Conservation (phyloP, 1,139 yeast genomes). For the Candida tropicalis region DNA sequence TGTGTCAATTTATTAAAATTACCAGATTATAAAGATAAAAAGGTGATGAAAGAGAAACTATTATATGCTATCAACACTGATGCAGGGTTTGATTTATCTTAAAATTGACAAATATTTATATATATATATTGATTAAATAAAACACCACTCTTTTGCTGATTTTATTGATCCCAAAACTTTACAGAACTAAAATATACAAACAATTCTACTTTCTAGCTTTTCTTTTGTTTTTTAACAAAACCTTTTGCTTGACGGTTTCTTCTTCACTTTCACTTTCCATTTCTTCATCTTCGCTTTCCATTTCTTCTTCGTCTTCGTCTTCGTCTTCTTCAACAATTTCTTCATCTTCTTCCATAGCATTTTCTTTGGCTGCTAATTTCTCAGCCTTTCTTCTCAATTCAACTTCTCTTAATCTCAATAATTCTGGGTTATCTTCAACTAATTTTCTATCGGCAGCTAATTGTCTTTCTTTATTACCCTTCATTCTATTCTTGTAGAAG, state of each 20-base stretch:
- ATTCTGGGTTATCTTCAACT: slow-evolving; percentile 85
- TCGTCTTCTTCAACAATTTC: slow-evolving; percentile 41
- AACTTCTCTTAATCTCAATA: slow-evolving; percentile 89
- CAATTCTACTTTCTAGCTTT: slow-evolving; percentile 24
- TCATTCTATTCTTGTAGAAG: slow-evolving; percentile 99
- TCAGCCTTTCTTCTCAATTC: slow-evolving; percentile 84
- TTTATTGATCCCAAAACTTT: background rate
- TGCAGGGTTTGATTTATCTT: slow-evolving; percentile 83
- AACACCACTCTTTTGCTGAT: slow-evolving; percentile 1
- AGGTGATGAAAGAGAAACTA: slow-evolving; percentile 59
- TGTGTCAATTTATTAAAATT: slow-evolving; percentile 86
- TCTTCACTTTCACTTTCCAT: slow-evolving; percentile 35
- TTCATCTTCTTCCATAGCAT: slow-evolving; percentile 50
- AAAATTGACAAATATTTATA: background rate
- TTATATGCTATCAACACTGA: slow-evolving; percentile 77
- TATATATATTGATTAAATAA: slow-evolving; percentile 3
- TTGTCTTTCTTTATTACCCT: slow-evolving; percentile 89
- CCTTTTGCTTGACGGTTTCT: slow-evolving; percentile 66
- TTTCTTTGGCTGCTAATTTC: slow-evolving; percentile 62
- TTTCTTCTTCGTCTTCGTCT: slow-evolving; percentile 27
- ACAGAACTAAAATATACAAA: slow-evolving; percentile 2
- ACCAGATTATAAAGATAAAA: slow-evolving; percentile 76
- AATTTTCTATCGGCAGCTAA: slow-evolving; percentile 84
- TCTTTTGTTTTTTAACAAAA: slow-evolving; percentile 76
- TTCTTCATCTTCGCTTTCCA: slow-evolving; percentile 49